These are phyloP conservation scores for Globisporangium carolinianum DNA, from an alignment of 352 stramenopile species.

Conservation along the genomic window DNA sequence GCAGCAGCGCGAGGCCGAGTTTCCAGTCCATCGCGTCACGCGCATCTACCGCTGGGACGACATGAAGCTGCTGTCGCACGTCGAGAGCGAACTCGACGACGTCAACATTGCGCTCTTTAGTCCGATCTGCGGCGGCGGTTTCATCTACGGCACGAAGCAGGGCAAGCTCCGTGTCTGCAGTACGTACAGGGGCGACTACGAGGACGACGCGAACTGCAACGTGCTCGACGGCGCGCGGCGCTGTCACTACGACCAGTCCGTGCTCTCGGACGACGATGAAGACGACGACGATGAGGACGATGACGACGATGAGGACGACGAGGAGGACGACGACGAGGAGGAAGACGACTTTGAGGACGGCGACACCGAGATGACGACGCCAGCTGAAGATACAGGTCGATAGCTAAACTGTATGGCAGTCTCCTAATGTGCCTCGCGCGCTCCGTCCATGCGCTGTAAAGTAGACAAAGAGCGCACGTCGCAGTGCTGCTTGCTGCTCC, in stretches of 20 bases:
- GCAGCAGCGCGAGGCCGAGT: constrained; percentile 75
- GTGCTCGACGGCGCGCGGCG: constrained; percentile 56
- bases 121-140: constrained; percentile 92
- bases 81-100: constrained; percentile 91
- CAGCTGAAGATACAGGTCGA: constrained; percentile 3
- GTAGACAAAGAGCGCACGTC: background rate
- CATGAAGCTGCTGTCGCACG: constrained; percentile 81
- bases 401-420: constrained; percentile 1
- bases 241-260: constrained; percentile 58
- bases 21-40: constrained; percentile 78
- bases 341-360: constrained; percentile 13
- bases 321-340: constrained; percentile 21
- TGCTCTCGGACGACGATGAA: constrained; percentile 39
- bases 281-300: constrained; percentile 48
- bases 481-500: background rate
- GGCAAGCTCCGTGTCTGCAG: constrained; percentile 89
- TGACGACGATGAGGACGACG: constrained; percentile 31
- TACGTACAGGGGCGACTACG: constrained; percentile 65
- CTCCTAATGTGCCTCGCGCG: background rate
- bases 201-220: constrained; percentile 80
- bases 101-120: constrained; percentile 99
- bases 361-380: constrained; percentile 14
- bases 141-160: constrained; percentile 98
- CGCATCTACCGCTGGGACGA: constrained; percentile 87
- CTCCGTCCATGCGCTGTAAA: background rate